These are phyloP conservation scores for Scutellaria minor DNA, from an alignment of 257 asterid species.

Conservation along the genomic window DNA sequence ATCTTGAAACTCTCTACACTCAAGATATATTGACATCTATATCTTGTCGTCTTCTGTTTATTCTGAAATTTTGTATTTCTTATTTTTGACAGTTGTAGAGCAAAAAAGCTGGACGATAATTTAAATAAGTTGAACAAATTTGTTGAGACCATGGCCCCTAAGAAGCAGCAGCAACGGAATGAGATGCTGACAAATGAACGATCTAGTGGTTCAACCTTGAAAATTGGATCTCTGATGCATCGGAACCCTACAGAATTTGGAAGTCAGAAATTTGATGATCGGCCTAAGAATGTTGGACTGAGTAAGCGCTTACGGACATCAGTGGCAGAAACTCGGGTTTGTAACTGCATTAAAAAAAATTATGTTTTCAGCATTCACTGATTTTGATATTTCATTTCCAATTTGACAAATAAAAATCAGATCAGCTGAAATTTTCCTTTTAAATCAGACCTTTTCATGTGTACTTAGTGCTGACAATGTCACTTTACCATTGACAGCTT, in stretches of 20 bases:
- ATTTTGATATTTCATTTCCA: slow-evolving; percentile 20
- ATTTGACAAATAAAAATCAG: slow-evolving; percentile 21
- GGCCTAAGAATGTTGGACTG: slow-evolving; percentile 68
- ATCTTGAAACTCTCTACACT: slow-evolving; percentile 24
- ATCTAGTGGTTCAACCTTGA: slow-evolving; percentile 61
- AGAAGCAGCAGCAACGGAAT: slow-evolving; percentile 71
- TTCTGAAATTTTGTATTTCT: slow-evolving; percentile 32
- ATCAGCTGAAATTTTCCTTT: not conserved
- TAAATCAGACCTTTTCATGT: slow-evolving; percentile 3
- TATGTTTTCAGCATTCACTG: slow-evolving; percentile 21
- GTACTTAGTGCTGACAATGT: not conserved
- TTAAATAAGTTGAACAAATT: slow-evolving; percentile 64
- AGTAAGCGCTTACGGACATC: slow-evolving; percentile 86
- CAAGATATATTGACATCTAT: not conserved
- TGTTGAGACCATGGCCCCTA: slow-evolving; percentile 53
- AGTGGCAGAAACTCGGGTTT: slow-evolving; percentile 84
- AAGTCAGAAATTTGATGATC: slow-evolving; percentile 69
- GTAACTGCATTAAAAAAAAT: slow-evolving; percentile 41
- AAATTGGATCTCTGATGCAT: slow-evolving; percentile 67
- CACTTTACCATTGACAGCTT: slow-evolving; percentile 1
- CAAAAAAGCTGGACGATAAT: slow-evolving; percentile 70
- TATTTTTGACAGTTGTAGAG: slow-evolving; percentile 66
- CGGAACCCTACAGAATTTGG: slow-evolving; percentile 63
- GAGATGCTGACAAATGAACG: slow-evolving; percentile 73
- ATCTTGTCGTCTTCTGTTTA: slow-evolving; percentile 19